Conservation (phyloP, 441 rosid species). For the Dalechampia spathulata region DNA sequence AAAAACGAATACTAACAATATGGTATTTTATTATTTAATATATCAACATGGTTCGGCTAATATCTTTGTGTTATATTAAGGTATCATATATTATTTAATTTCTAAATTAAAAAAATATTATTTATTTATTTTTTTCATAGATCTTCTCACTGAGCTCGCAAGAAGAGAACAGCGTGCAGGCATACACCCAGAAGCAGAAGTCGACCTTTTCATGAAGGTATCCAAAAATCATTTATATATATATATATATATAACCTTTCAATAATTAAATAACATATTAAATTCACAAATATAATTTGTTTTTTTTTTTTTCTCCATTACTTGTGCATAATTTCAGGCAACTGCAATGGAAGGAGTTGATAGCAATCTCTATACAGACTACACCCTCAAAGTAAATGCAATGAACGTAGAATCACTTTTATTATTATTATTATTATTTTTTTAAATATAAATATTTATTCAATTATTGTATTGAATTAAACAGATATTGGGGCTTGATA, state of each 20-base stretch:
- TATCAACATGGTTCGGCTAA: no score
- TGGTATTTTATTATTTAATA: no score
- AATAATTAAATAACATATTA: no score
- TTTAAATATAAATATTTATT: no score
- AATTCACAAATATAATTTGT: no score
- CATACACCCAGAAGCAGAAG: constrained; percentile 19
- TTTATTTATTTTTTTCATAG: constrained; percentile 1
- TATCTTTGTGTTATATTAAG: no score
- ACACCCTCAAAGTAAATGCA: constrained; percentile 19
- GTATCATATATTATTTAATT: no score
- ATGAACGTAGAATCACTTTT: no score
- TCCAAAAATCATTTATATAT: background rate
- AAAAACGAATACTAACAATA: no score
- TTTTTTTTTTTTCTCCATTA: background rate
- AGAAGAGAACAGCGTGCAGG: constrained; percentile 19
- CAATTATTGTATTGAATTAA: background rate
- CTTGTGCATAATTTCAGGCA: constrained; percentile 11
- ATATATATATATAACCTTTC: background rate
- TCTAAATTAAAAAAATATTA: no score
- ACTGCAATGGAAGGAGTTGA: constrained; percentile 16
- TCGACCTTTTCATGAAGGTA: constrained; percentile 27
- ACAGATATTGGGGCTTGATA: constrained; percentile 85
- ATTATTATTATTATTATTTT: no score
- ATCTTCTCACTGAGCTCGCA: constrained; percentile 13
- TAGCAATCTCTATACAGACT: constrained; percentile 18